phyloP scores from a whole-genome alignment of 2,329 filamentous ascomycete genomes.

The Microsporum canis region DNA sequence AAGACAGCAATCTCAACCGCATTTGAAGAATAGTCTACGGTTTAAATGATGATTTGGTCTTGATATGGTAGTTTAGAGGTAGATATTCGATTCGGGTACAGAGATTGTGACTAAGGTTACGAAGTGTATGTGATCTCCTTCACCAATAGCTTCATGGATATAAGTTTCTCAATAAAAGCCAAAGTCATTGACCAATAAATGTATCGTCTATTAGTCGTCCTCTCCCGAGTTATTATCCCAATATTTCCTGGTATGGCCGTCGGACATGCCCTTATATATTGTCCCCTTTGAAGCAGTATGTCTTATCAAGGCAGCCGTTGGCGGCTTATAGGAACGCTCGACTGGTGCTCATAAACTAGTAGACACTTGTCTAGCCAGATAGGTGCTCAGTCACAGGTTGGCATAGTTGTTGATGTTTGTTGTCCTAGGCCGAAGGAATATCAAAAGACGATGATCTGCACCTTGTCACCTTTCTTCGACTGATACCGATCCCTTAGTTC shows the following conservation, averaged over 20 bases:
- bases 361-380: too few relatives aligned
- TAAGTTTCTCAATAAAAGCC: neutral
- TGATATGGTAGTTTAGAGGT: too few relatives aligned
- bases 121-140: neutral
- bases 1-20: neutral
- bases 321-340: too few relatives aligned
- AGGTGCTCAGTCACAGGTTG: too few relatives aligned
- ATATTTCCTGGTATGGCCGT: neutral
- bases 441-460: slow-evolving; percentile 41
- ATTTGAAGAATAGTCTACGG: neutral
- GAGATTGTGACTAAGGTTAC: too few relatives aligned
- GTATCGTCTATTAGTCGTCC: neutral
- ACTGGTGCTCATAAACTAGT: too few relatives aligned
- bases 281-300: neutral
- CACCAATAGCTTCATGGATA: neutral
- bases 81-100: too few relatives aligned
- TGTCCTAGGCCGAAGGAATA: neutral
- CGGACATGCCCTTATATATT: neutral
- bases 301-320: too few relatives aligned
- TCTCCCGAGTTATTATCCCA: neutral
- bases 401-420: too few relatives aligned
- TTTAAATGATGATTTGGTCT: neutral
- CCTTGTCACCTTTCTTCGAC: slow-evolving; percentile 42
- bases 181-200: neutral
- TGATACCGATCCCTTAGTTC: slow-evolving; percentile 62